Evolutionary conservation across 2,329 filamentous ascomycete species (phyloP), one percentile per base, ranked within the genome.

Genomic region (Aspergillus oerlinghausenensis): DNA sequence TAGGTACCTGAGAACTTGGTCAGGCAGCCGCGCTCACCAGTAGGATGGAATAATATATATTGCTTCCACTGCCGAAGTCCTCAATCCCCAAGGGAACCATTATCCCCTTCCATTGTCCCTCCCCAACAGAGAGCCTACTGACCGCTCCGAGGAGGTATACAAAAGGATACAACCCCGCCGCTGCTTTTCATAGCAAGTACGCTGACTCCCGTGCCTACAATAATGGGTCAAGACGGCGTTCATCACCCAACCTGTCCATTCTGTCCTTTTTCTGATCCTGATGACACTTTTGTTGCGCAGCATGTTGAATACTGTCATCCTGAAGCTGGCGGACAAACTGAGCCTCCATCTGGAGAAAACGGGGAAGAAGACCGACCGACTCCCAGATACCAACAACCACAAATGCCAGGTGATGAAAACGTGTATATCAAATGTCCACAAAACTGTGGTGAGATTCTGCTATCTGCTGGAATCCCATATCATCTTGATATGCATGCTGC

Each of bases 401-500:
- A 55, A 25, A 25, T 25, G 21, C 57, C 21, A 51, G 17, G 17
- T 6, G 8, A n/a, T 38, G 35, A 25, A 11, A 55, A 63, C 10
- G 63, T 66, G 51, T 84, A 84, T 64, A 73, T 79, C 23, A 75
- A 80, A 45, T 87, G 85, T 63, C 79, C 82, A 35, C 79, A 82
- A 17, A 80, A 78, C 23, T 89, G 87, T 65, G 82, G 82, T 32
- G 85, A 89, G 67, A 68, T 77, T n/a, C 69, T 87, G 21, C 70
- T 77, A 6, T 64, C 76, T 7, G 69, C 74, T 17, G 82, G 87
- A 63, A 73, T 88, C 38, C 78, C 82, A 17, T 79, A 76, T 48
- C 86, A 88, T 65, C 65, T 87, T 38, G 82, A 86, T 63, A 74
- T 87, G 55, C 85, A 88, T 65, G 67, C 74, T 49, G 77, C 79